A percentile compares a stretch with the other conserved stretches of the same genome.
phyloP scores from a whole-genome alignment of 2,329 filamentous ascomycete species.

The Alternaria arbusti region DNA sequence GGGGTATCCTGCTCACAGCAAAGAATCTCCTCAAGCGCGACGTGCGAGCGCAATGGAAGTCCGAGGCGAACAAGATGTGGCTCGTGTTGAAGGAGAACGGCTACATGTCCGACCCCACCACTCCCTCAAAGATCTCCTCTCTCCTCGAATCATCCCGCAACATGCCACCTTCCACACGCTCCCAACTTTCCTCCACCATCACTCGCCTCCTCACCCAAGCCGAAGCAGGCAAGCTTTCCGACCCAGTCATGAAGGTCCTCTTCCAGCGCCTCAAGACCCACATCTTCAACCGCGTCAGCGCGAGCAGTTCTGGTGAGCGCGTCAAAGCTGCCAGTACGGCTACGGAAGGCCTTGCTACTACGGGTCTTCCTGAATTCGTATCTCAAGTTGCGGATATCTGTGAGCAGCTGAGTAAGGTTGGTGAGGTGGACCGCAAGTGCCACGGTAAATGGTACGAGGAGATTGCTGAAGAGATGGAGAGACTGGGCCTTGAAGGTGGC shows the following conservation, averaged over 20 bases:
- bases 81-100: conserved; percentile 68
- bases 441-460: conserved; percentile 75
- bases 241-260: conserved; percentile 71
- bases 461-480: conserved; percentile 63
- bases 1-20: conserved; percentile 76
- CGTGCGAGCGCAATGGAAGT: conserved; percentile 78
- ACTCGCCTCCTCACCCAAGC: conserved; percentile 61
- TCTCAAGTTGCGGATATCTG: conserved; percentile 72
- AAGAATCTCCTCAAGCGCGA: conserved; percentile 86
- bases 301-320: conserved; percentile 72
- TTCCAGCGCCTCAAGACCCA: conserved; percentile 72
- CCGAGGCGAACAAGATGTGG: conserved; percentile 74
- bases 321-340: conserved; percentile 72
- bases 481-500: conserved; percentile 39
- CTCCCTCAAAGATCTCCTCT: conserved; percentile 54
- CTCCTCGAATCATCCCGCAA: conserved; percentile 58
- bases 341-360: conserved; percentile 70
- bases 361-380: conserved; percentile 77
- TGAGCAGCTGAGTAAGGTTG: conserved; percentile 69
- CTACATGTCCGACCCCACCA: conserved; percentile 61
- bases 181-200: conserved; percentile 53
- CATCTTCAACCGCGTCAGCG: conserved; percentile 68
- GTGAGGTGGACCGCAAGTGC: conserved; percentile 69
- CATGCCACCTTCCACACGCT: conserved; percentile 56
- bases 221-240: conserved; percentile 57